A percentile compares a stretch with the other conserved stretches of the same genome.
phyloP scores from a whole-genome alignment of 331 rosid genomes.

The Phaseolus coccineus region DNA sequence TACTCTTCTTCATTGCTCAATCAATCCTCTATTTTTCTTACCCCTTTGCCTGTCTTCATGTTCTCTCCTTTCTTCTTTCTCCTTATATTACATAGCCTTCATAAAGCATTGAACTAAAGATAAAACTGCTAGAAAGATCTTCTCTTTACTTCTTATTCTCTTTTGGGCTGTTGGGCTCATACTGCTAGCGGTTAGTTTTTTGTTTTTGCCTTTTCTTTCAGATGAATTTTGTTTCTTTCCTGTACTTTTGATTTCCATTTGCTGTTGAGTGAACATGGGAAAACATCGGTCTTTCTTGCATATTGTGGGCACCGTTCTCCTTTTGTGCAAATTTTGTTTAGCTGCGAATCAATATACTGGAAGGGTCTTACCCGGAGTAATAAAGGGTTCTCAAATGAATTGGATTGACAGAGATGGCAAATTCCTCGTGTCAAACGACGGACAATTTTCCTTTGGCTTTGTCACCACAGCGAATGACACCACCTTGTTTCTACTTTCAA shows the following conservation, averaged over 20 bases:
- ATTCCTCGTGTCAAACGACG: slow-evolving; percentile 65
- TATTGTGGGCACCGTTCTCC: slow-evolving; percentile 32
- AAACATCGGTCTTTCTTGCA: slow-evolving; percentile 45
- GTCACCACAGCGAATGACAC: slow-evolving; percentile 52
- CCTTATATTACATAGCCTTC: background rate
- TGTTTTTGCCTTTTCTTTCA: background rate
- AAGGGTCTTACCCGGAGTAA: slow-evolving; percentile 47
- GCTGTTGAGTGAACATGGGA: slow-evolving; percentile 51
- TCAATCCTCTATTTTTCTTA: slow-evolving; percentile 1
- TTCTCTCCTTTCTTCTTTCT: slow-evolving; percentile 10
- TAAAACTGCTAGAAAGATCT: background rate
- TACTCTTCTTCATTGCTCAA: background rate
- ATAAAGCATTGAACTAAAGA: background rate
- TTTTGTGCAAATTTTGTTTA: slow-evolving; percentile 48
- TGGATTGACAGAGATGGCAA: slow-evolving; percentile 71
- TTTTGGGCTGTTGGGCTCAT: background rate
- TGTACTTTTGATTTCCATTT: slow-evolving; percentile 21
- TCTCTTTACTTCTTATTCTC: background rate
- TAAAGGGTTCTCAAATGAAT: slow-evolving; percentile 69
- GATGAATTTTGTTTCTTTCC: slow-evolving; percentile 21
- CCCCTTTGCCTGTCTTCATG: slow-evolving; percentile 1
- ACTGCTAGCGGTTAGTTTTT: background rate
- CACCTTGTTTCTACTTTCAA: slow-evolving; percentile 59
- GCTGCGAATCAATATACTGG: slow-evolving; percentile 52
- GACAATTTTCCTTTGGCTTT: slow-evolving; percentile 68